Evolutionary conservation across 2,329 filamentous ascomycete species (phyloP).

Genomic region (Lojkania enalia): DNA sequence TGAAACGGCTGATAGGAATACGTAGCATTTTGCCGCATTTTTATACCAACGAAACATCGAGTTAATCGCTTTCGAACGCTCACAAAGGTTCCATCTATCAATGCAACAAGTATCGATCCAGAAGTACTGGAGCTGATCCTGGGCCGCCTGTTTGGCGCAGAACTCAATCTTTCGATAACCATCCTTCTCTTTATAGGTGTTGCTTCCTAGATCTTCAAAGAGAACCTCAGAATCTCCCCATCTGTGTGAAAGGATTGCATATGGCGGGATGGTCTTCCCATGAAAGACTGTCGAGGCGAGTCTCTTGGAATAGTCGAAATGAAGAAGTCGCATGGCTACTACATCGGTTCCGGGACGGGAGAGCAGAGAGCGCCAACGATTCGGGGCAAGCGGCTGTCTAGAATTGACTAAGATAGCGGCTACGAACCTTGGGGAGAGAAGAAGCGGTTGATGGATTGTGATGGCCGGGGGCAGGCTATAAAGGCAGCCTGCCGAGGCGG

Average conservation of each 20-base stretch:
- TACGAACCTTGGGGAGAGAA: not conserved
- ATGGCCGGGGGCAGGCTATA: not conserved
- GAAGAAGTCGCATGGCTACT: conserved; percentile 11
- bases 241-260: conserved; percentile 42
- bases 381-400: not conserved
- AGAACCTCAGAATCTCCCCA: conserved; percentile 36
- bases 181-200: conserved; percentile 17
- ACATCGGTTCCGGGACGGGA: not conserved
- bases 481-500: not conserved
- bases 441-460: not conserved
- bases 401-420: not conserved
- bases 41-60: conserved; percentile 23
- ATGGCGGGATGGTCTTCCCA: conserved; percentile 16
- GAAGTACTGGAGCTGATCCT: conserved; percentile 26
- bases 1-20: conserved; percentile 23
- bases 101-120: conserved; percentile 30
- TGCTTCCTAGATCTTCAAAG: conserved; percentile 25
- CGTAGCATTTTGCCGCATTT: conserved; percentile 22
- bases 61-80: conserved; percentile 21
- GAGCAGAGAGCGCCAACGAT: not conserved
- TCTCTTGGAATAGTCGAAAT: conserved; percentile 8
- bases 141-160: conserved; percentile 22
- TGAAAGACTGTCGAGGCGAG: conserved; percentile 18
- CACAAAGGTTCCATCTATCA: conserved; percentile 17
- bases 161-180: conserved; percentile 23